phyloP scores from a whole-genome alignment of 495 filamentous ascomycete genomes.

The Xylaria castorea region DNA sequence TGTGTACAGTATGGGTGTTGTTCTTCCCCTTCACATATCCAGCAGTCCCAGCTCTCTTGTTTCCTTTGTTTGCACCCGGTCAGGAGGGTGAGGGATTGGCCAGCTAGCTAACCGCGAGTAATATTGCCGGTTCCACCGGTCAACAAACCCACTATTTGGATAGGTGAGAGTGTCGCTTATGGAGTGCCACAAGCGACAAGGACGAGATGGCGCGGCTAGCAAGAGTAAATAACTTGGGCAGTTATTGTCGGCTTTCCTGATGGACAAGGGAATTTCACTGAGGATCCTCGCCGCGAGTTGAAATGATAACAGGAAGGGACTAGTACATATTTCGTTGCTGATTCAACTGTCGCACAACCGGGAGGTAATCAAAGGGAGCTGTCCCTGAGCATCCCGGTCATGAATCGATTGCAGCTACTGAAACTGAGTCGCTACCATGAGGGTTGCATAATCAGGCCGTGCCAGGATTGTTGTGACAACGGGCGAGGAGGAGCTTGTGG shows the following conservation, averaged over 20 bases:
- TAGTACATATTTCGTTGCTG: constrained; percentile 34
- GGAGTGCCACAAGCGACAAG: constrained; percentile 30
- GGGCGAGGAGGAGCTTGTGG: constrained; percentile 9
- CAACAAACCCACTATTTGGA: constrained; percentile 21
- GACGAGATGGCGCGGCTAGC: constrained; percentile 30
- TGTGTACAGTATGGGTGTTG: constrained; percentile 1
- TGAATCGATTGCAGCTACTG: constrained; percentile 35
- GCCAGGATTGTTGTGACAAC: constrained; percentile 21
- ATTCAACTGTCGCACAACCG: constrained; percentile 41
- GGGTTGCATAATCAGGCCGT: constrained; percentile 22
- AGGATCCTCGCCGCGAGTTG: neutral
- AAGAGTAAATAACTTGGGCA: constrained; percentile 1
- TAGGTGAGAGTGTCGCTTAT: constrained; percentile 4
- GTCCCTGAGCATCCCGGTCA: constrained; percentile 23
- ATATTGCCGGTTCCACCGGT: constrained; percentile 36
- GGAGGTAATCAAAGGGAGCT: constrained; percentile 32
- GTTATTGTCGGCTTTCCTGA: constrained; percentile 8
- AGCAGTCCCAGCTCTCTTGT: constrained; percentile 13
- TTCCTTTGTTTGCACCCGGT: constrained; percentile 29
- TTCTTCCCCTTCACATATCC: neutral
- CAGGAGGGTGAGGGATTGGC: constrained; percentile 18
- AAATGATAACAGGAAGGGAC: neutral
- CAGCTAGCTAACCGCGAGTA: constrained; percentile 33
- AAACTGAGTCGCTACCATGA: constrained; percentile 30
- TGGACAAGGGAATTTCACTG: neutral